These are phyloP conservation scores for Metarhizium humberi DNA, from an alignment of 2,329 filamentous ascomycete species.

Conservation along the genomic window DNA sequence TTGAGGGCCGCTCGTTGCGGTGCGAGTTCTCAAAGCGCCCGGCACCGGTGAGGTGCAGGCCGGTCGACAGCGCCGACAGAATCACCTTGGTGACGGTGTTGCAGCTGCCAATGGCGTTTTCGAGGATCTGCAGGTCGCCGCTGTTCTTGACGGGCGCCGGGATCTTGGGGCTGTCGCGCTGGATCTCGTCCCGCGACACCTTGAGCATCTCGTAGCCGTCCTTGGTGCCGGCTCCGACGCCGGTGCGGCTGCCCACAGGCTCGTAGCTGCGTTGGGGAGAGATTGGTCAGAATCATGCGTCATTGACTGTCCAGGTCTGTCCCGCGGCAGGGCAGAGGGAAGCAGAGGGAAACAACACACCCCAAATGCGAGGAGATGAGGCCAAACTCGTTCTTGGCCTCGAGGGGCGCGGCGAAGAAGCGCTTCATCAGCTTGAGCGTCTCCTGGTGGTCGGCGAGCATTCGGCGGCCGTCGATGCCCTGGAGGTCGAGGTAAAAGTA, in stretches of 20 bases:
- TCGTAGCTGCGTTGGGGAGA: constrained; percentile 26
- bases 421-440: constrained; percentile 44
- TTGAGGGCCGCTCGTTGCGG: constrained; percentile 34
- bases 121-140: constrained; percentile 35
- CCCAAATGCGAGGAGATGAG: constrained; percentile 42
- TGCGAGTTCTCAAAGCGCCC: constrained; percentile 40
- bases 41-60: constrained; percentile 33
- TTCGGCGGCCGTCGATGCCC: constrained; percentile 41
- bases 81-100: constrained; percentile 42
- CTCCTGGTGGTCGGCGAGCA: constrained; percentile 42
- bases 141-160: constrained; percentile 39
- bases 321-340: no score
- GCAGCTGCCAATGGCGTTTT: constrained; percentile 39
- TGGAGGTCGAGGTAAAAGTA: constrained; percentile 48
- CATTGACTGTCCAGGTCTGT: no score
- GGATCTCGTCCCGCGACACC: constrained; percentile 41
- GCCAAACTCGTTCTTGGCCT: constrained; percentile 47
- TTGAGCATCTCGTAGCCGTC: constrained; percentile 47
- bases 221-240: constrained; percentile 36
- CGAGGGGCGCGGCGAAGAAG: constrained; percentile 43
- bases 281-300: no score
- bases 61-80: constrained; percentile 39
- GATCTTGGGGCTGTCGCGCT: constrained; percentile 34
- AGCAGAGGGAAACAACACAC: no score
- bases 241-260: constrained; percentile 37